These are phyloP conservation scores for Phlebopus sp. DNA, from an alignment of 1,284 basidiomycete species.

Conservation along the genomic window DNA sequence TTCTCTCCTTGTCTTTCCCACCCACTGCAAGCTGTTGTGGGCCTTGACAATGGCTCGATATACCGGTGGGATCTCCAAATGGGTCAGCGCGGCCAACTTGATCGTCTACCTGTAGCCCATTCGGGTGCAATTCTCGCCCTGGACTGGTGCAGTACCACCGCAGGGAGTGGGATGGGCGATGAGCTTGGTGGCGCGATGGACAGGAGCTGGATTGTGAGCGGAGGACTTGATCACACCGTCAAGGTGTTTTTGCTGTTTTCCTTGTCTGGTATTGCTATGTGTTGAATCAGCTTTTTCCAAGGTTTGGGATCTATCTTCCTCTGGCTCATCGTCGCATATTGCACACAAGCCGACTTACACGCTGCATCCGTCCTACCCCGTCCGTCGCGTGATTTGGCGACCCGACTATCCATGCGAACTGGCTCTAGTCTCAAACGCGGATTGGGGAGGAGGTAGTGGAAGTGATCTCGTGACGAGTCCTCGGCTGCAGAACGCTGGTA, in stretches of 20 bases:
- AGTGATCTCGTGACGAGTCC: slow-evolving; percentile 31
- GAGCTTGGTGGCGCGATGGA: slow-evolving; percentile 21
- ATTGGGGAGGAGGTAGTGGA: slow-evolving; percentile 42
- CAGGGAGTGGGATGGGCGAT: slow-evolving; percentile 18
- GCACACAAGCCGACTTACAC: slow-evolving; percentile 66
- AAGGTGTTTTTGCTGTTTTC: slow-evolving; percentile 46
- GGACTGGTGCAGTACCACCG: slow-evolving; percentile 61
- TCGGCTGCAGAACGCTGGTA: slow-evolving; percentile 24
- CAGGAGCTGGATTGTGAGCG: slow-evolving; percentile 78
- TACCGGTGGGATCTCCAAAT: slow-evolving; percentile 76
- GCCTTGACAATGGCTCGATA: slow-evolving; percentile 77
- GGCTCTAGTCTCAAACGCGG: slow-evolving; percentile 66
- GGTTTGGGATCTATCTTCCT: slow-evolving; percentile 75
- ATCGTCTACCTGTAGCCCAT: slow-evolving; percentile 78
- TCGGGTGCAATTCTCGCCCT: slow-evolving; percentile 72
- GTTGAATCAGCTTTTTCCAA: slow-evolving; percentile 24
- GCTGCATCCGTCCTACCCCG: slow-evolving; percentile 72
- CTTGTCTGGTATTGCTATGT: not conserved
- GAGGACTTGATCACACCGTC: slow-evolving; percentile 77
- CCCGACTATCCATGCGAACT: slow-evolving; percentile 80
- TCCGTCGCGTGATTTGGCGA: slow-evolving; percentile 76
- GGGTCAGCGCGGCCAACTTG: slow-evolving; percentile 67
- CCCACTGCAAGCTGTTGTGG: slow-evolving; percentile 70
- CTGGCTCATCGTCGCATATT: slow-evolving; percentile 48
- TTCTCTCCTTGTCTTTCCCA: slow-evolving; percentile 67